A percentile compares a stretch with the other conserved stretches of the same genome.
Evolutionary conservation across 805 yeast species (phyloP).

Genomic region (Martiniozyma abietophila): DNA sequence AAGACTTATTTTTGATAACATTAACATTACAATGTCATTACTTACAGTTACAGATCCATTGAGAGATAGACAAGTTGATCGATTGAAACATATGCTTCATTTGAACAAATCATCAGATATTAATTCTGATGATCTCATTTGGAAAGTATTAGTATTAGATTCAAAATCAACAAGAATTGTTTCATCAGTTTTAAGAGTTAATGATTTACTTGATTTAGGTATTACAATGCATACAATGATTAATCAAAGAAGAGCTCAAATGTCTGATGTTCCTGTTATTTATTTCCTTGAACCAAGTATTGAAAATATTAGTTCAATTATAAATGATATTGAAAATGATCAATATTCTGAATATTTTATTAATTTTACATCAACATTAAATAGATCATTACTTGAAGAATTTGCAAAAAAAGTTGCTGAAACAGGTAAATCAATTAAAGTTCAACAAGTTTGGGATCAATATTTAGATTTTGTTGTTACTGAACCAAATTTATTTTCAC

Average conservation of each 20-base stretch:
- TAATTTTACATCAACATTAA: slow-evolving; percentile 76
- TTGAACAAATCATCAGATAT: slow-evolving; percentile 49
- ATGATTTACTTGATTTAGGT: slow-evolving; percentile 83
- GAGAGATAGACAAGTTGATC: slow-evolving; percentile 23
- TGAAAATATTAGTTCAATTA: slow-evolving; percentile 60
- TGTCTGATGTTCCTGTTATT: slow-evolving; percentile 91
- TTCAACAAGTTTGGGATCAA: slow-evolving; percentile 89
- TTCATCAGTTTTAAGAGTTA: slow-evolving; percentile 86
- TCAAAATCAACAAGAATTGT: slow-evolving; percentile 71
- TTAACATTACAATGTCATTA: slow-evolving; percentile 15
- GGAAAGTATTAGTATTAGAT: slow-evolving; percentile 91
- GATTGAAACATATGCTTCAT: slow-evolving; percentile 76
- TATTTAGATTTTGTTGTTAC: slow-evolving; percentile 87
- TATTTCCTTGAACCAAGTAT: slow-evolving; percentile 85
- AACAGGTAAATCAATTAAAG: slow-evolving; percentile 58
- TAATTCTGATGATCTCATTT: slow-evolving; percentile 64
- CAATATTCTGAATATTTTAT: slow-evolving; percentile 72
- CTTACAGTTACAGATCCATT: slow-evolving; percentile 14
- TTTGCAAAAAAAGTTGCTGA: slow-evolving; percentile 76
- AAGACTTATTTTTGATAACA: too few relatives aligned
- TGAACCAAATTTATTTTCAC: slow-evolving; percentile 81
- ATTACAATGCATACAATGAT: slow-evolving; percentile 83
- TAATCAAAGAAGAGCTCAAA: slow-evolving; percentile 60
- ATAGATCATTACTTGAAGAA: slow-evolving; percentile 74
- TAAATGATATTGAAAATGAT: slow-evolving; percentile 64